Percentiles rank a stretch among this genome's conserved stretches.
These are phyloP conservation scores for Cryptococcus sp. DNA, from an alignment of 1,284 basidiomycete species.

Conservation along the genomic window DNA sequence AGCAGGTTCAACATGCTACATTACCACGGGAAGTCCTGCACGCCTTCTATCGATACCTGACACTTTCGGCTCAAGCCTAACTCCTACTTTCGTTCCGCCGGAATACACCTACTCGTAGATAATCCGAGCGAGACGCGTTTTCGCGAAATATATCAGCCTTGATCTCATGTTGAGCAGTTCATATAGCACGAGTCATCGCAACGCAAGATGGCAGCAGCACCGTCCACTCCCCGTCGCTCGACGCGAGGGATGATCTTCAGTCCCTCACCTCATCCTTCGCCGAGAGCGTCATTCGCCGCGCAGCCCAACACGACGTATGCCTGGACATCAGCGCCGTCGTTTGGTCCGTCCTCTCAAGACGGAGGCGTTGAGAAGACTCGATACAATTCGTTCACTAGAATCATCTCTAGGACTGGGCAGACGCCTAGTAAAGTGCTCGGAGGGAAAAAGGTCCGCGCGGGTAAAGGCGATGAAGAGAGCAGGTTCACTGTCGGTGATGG, in stretches of 20 bases:
- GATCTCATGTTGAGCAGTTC: too few relatives aligned
- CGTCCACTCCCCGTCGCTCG: conserved; percentile 40
- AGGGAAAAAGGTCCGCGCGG: conserved; percentile 19
- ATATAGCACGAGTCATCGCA: too few relatives aligned
- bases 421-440: conserved; percentile 9
- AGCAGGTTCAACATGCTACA: too few relatives aligned
- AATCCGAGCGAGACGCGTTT: too few relatives aligned
- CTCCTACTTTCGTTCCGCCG: too few relatives aligned
- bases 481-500: conserved; percentile 50
- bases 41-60: too few relatives aligned
- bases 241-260: conserved; percentile 43
- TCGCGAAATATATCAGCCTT: too few relatives aligned
- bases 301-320: conserved; percentile 22
- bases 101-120: too few relatives aligned
- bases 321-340: conserved; percentile 27
- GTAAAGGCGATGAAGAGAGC: conserved; percentile 31
- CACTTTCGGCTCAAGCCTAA: too few relatives aligned
- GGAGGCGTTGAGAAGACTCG: conserved; percentile 3
- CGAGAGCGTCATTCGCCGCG: conserved; percentile 2
- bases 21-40: too few relatives aligned
- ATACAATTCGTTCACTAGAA: conserved; percentile 35
- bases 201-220: conserved; percentile 8
- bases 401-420: conserved; percentile 7
- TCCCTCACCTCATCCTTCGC: conserved; percentile 26
- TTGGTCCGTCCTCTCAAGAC: not conserved